These are phyloP conservation scores for Extremus antarcticus DNA, from an alignment of 495 filamentous ascomycete species.

Conservation along the genomic window DNA sequence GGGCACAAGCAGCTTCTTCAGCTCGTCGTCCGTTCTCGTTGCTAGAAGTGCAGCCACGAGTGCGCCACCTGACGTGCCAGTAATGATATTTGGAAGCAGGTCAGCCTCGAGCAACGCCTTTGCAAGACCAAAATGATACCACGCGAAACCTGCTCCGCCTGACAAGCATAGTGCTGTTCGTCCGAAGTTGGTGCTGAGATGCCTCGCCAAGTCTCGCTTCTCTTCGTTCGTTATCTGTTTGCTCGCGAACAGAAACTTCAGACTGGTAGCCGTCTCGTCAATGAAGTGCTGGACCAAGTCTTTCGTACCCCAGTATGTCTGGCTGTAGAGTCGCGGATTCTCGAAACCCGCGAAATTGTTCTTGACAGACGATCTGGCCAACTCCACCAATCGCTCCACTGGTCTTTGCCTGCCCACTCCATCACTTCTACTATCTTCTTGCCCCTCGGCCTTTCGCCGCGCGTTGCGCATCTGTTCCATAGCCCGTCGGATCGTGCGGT, in stretches of 20 bases:
- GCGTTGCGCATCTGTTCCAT: constrained; percentile 57
- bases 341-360: constrained; percentile 96
- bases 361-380: constrained; percentile 88
- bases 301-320: constrained; percentile 95
- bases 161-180: constrained; percentile 86
- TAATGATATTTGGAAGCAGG: constrained; percentile 83
- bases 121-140: constrained; percentile 91
- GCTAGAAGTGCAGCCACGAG: constrained; percentile 80
- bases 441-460: constrained; percentile 46
- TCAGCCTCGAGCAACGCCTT: constrained; percentile 82
- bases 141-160: constrained; percentile 91
- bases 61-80: constrained; percentile 88
- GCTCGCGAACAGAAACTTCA: constrained; percentile 57
- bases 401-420: constrained; percentile 35
- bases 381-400: constrained; percentile 58
- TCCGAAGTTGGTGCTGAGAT: constrained; percentile 81
- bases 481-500: constrained; percentile 64
- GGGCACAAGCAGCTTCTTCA: constrained; percentile 74
- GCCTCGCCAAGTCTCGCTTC: constrained; percentile 77
- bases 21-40: constrained; percentile 82
- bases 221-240: constrained; percentile 54
- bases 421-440: constrained; percentile 32
- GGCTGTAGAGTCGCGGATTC: constrained; percentile 83
- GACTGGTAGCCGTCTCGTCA: constrained; percentile 57
- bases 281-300: constrained; percentile 79